Conservation (phyloP, 2,329 filamentous ascomycete genomes). For the Fusarium xyrophilum region DNA sequence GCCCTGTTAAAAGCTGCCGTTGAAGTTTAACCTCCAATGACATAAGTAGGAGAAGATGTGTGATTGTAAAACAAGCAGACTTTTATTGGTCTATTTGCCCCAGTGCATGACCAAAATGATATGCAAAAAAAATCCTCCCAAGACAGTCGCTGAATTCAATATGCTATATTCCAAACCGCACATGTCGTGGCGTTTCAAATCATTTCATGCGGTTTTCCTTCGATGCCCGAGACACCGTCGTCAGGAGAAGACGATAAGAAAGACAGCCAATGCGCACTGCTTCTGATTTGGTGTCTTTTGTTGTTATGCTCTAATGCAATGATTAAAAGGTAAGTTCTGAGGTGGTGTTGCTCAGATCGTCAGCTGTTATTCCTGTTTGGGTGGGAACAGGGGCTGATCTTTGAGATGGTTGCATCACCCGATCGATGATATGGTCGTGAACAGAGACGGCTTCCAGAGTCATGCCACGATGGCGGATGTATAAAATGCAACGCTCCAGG, state of each 20-base stretch:
- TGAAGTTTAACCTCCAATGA: not conserved
- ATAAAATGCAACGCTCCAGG: slow-evolving; percentile 3
- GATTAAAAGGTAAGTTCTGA: not conserved
- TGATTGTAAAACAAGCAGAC: slow-evolving; percentile 6
- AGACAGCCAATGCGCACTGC: slow-evolving; percentile 37
- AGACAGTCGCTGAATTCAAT: slow-evolving; percentile 36
- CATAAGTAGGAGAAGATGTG: not conserved
- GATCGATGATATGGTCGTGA: slow-evolving; percentile 13
- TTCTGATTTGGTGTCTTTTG: slow-evolving; percentile 36
- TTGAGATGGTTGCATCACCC: slow-evolving; percentile 11
- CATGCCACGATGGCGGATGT: not conserved
- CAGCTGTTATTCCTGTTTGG: slow-evolving; percentile 23
- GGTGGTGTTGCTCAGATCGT: slow-evolving; percentile 23
- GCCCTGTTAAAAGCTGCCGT: not conserved
- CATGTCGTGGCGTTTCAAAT: slow-evolving; percentile 19
- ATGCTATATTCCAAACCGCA: slow-evolving; percentile 24
- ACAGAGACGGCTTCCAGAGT: slow-evolving; percentile 9
- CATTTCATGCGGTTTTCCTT: slow-evolving; percentile 28
- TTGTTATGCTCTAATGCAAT: slow-evolving; percentile 12
- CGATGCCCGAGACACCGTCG: slow-evolving; percentile 28
- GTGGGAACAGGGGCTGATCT: slow-evolving; percentile 20
- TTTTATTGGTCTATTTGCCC: slow-evolving; percentile 28
- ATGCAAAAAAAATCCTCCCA: slow-evolving; percentile 30
- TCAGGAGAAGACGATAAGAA: slow-evolving; percentile 14
- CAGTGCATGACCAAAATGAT: slow-evolving; percentile 23